These are phyloP conservation scores for Sarocladiaceae sp. DNA, from an alignment of 2,329 filamentous ascomycete genomes.

Conservation along the genomic window DNA sequence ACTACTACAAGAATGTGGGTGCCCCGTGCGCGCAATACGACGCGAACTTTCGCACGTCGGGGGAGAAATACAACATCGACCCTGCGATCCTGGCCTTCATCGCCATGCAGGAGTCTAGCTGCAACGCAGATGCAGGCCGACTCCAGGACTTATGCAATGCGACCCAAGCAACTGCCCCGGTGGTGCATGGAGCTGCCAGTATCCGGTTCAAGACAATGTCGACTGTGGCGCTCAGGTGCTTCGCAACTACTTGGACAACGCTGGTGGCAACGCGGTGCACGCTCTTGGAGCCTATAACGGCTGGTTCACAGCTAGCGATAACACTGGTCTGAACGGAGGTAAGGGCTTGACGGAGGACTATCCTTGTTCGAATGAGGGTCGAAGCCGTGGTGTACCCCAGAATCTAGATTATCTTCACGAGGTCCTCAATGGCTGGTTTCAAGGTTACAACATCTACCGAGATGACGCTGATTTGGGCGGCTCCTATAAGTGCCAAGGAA, in stretches of 20 bases:
- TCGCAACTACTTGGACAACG: constrained; percentile 17
- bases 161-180: constrained; percentile 29
- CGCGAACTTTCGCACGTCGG: constrained; percentile 25
- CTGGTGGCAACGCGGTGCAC: constrained; percentile 24
- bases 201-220: constrained; percentile 28
- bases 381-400: constrained; percentile 24
- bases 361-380: constrained; percentile 18
- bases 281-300: constrained; percentile 31
- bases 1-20: constrained; percentile 23
- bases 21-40: constrained; percentile 25
- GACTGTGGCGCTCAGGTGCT: constrained; percentile 29
- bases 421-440: constrained; percentile 31
- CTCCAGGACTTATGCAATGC: constrained; percentile 31
- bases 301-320: constrained; percentile 26
- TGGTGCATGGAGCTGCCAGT: constrained; percentile 22
- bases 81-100: constrained; percentile 29
- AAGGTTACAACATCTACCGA: constrained; percentile 28
- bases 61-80: constrained; percentile 25
- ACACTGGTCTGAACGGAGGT: constrained; percentile 21
- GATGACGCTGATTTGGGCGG: constrained; percentile 17
- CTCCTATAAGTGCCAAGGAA: constrained; percentile 14
- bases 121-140: constrained; percentile 28
- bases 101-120: constrained; percentile 31
- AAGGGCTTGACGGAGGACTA: constrained; percentile 22
- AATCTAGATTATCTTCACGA: constrained; percentile 32